phyloP scores from a whole-genome alignment of 2,329 filamentous ascomycete species.

The Zarea fungicola region DNA sequence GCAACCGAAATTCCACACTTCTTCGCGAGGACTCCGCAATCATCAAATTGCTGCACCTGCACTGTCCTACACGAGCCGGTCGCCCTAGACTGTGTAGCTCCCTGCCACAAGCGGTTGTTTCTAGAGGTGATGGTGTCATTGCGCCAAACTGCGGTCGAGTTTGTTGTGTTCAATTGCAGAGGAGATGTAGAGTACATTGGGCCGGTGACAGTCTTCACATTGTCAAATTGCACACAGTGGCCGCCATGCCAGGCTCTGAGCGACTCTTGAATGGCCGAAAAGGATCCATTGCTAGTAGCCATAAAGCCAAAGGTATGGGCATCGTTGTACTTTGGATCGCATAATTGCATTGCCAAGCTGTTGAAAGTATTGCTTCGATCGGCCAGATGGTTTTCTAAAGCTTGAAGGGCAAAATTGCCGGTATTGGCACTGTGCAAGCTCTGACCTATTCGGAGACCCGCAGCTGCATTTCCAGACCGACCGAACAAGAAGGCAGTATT shows the following conservation, averaged over 20 bases:
- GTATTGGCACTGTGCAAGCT: neutral
- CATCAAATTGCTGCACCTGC: conserved; percentile 25
- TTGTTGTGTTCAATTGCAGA: neutral
- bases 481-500: conserved; percentile 25
- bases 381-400: neutral
- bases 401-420: neutral
- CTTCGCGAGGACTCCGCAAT: conserved; percentile 27
- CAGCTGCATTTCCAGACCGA: conserved; percentile 22
- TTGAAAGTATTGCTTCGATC: neutral
- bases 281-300: neutral
- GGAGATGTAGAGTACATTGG: neutral
- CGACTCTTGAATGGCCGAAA: neutral
- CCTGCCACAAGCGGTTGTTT: neutral
- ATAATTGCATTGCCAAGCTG: neutral
- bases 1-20: conserved; percentile 7
- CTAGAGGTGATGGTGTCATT: neutral
- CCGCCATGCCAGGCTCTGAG: neutral
- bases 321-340: neutral
- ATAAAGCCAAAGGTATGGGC: neutral
- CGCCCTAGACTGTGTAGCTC: no score
- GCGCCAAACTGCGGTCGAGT: neutral
- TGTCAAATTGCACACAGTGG: neutral
- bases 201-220: neutral
- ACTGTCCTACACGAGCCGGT: conserved; percentile 19
- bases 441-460: conserved; percentile 33